Conservation (phyloP, 768 basidiomycete species). For the Paxillus ammoniavirescens region DNA sequence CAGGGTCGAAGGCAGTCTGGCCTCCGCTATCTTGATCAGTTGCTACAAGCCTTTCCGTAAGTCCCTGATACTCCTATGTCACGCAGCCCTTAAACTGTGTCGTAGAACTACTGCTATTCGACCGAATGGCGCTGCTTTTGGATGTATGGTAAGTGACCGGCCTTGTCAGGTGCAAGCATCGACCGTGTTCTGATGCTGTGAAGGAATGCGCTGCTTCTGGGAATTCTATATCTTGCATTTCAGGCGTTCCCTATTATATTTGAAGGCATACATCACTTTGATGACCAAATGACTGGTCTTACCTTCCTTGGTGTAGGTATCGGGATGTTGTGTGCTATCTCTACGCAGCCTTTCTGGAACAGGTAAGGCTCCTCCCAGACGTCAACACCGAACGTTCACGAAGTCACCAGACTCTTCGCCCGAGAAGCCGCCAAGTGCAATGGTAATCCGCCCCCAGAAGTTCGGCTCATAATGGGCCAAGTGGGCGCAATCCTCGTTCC, state of each 20-base stretch:
- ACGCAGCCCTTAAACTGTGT: not conserved
- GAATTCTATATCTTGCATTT: conserved; percentile 47
- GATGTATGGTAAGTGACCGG: conserved; percentile 56
- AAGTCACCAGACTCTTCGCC: conserved; percentile 33
- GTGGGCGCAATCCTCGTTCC: conserved; percentile 67
- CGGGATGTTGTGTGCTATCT: conserved; percentile 41
- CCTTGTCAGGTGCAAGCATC: not conserved
- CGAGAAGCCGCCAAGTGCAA: conserved; percentile 37
- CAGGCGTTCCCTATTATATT: conserved; percentile 62
- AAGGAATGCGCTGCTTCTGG: conserved; percentile 41
- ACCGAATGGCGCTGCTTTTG: conserved; percentile 76
- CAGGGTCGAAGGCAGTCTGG: conserved; percentile 41
- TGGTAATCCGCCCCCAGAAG: conserved; percentile 61
- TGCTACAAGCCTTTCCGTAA: conserved; percentile 72
- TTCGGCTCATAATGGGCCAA: conserved; percentile 63
- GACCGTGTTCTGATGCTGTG: not conserved
- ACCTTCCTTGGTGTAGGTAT: conserved; percentile 51
- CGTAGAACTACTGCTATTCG: conserved; percentile 58
- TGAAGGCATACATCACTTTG: conserved; percentile 48
- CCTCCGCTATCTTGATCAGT: conserved; percentile 50
- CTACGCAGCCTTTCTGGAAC: conserved; percentile 47
- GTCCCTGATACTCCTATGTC: conserved; percentile 19
- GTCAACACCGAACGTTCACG: not conserved
- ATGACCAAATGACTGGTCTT: conserved; percentile 46
- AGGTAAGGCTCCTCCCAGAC: conserved; percentile 11